Evolutionary conservation across 208 protist species (phyloP).

Genomic region (Leishmania guyanensis): DNA sequence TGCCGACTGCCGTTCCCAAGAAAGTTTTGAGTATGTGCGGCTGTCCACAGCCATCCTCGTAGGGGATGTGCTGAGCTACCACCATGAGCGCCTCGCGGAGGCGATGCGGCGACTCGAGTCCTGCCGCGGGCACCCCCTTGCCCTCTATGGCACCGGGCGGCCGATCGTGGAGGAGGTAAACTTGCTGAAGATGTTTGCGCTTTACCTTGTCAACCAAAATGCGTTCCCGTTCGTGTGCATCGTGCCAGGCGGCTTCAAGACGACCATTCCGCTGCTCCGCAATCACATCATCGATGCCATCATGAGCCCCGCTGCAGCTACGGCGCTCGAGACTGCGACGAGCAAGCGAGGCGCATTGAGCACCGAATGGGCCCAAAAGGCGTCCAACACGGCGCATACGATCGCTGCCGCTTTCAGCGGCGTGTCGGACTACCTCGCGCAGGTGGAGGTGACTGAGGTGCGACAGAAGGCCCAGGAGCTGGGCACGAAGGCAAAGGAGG

Average conservation of each 20-base stretch:
- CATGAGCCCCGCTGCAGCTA: constrained; percentile 20
- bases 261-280: constrained; percentile 71
- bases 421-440: constrained; percentile 25
- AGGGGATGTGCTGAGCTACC: constrained; percentile 52
- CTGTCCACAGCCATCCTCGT: constrained; percentile 82
- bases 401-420: constrained; percentile 33
- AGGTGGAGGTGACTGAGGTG: constrained; percentile 42
- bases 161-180: constrained; percentile 86
- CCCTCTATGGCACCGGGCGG: constrained; percentile 37
- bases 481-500: constrained; percentile 48
- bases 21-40: constrained; percentile 84
- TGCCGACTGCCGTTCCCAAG: constrained; percentile 81
- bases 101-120: constrained; percentile 45
- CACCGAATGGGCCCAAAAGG: constrained; percentile 21
- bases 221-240: constrained; percentile 82
- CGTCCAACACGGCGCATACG: constrained; percentile 16
- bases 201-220: constrained; percentile 71
- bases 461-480: constrained; percentile 55
- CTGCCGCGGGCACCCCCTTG: constrained; percentile 63
- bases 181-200: constrained; percentile 77
- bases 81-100: constrained; percentile 36
- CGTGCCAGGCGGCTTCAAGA: constrained; percentile 70
- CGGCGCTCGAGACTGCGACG: neutral
- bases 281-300: constrained; percentile 37
- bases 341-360: neutral